These are phyloP conservation scores for Paracorniculantispora psalliotae DNA, from an alignment of 2,329 filamentous ascomycete species.

Conservation along the genomic window DNA sequence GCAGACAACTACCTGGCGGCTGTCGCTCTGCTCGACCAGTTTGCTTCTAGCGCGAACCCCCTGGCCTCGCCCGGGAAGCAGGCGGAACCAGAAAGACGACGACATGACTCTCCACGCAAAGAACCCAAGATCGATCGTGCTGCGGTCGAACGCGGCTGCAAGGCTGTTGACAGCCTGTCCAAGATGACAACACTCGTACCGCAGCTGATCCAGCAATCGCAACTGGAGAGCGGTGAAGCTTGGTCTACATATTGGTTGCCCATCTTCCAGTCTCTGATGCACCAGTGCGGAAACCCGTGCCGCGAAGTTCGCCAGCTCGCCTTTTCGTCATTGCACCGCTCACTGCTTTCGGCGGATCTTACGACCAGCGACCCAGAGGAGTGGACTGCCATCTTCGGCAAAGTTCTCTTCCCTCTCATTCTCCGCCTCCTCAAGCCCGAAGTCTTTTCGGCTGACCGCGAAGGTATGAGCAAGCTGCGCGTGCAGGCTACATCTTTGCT, in stretches of 20 bases:
- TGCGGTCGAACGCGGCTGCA: slow-evolving; percentile 69
- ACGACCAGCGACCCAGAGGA: slow-evolving; percentile 79
- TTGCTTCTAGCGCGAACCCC: slow-evolving; percentile 76
- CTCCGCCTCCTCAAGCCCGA: slow-evolving; percentile 85
- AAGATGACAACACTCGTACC: slow-evolving; percentile 78
- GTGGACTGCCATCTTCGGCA: slow-evolving; percentile 92
- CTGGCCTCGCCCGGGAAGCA: slow-evolving; percentile 66
- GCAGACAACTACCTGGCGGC: slow-evolving; percentile 94
- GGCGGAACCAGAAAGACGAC: slow-evolving; percentile 46
- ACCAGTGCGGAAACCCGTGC: slow-evolving; percentile 90
- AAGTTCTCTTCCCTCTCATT: slow-evolving; percentile 91
- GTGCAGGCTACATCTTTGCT: slow-evolving; percentile 87
- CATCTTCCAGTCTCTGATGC: slow-evolving; percentile 81
- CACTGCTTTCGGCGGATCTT: slow-evolving; percentile 77
- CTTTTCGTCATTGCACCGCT: slow-evolving; percentile 78
- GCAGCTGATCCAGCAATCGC: slow-evolving; percentile 83
- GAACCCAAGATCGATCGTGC: slow-evolving; percentile 33
- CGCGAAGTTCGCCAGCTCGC: slow-evolving; percentile 88
- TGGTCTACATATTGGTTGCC: slow-evolving; percentile 98
- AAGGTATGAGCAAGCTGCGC: slow-evolving; percentile 92
- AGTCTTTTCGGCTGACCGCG: slow-evolving; percentile 82
- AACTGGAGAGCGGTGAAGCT: slow-evolving; percentile 81
- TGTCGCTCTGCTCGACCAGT: slow-evolving; percentile 79
- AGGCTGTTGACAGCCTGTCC: slow-evolving; percentile 77
- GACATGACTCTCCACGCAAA: slow-evolving; percentile 24